Conservation (phyloP, 1,284 basidiomycete genomes). For the Volvariella surrecta region DNA sequence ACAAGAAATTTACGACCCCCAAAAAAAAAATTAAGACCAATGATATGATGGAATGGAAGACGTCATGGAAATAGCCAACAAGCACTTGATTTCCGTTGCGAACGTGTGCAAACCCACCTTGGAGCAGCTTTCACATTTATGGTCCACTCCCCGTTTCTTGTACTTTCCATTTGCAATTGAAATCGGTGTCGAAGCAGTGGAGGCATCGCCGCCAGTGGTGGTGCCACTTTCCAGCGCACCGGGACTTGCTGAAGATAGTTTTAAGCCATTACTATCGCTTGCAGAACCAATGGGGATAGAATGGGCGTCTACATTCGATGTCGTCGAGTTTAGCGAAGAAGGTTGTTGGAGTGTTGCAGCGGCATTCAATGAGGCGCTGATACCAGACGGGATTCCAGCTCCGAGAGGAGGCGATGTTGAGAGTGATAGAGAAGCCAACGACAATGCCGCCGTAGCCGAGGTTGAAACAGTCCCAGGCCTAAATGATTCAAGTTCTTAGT, state of each 20-base stretch:
- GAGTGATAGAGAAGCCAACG: conserved; percentile 43
- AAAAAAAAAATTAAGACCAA: conserved; percentile 6
- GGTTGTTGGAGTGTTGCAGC: conserved; percentile 13
- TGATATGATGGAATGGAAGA: conserved; percentile 10
- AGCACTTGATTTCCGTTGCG: neutral
- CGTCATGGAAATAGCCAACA: conserved; percentile 5
- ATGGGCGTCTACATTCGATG: conserved; percentile 7
- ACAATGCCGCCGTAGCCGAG: conserved; percentile 32
- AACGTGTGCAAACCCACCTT: conserved; percentile 45
- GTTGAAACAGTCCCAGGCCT: conserved; percentile 4
- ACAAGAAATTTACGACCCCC: conserved; percentile 2
- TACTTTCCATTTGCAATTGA: conserved; percentile 32
- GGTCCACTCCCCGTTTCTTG: conserved; percentile 76
- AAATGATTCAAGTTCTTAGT: conserved; percentile 2
- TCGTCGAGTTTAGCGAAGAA: conserved; percentile 11
- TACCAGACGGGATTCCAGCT: neutral
- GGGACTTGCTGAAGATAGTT: too few species aligned
- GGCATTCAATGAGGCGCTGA: conserved; percentile 15
- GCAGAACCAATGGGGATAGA: conserved; percentile 9
- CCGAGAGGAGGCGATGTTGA: conserved; percentile 38
- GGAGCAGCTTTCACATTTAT: conserved; percentile 88
- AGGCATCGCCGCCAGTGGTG: neutral
- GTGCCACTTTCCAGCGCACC: too few species aligned
- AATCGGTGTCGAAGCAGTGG: conserved; percentile 26
- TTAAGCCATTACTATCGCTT: conserved; percentile 1